Conservation (phyloP, 23 red algal genomes). For the Gracilaria gracilis region DNA sequence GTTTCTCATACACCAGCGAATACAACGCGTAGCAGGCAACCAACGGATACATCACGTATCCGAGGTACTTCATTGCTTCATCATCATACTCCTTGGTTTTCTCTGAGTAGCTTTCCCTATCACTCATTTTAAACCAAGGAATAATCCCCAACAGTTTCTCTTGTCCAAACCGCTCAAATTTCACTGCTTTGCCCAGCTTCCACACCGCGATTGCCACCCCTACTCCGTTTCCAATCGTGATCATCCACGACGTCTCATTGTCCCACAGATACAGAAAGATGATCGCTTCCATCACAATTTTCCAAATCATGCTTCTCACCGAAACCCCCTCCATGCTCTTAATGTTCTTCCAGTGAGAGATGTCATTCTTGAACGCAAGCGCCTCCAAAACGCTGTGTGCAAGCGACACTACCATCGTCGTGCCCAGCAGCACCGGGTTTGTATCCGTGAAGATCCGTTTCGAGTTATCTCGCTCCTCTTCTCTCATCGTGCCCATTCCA, state of each 20-base stretch:
- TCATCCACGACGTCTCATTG: constrained; percentile 96
- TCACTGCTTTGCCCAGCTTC: constrained; percentile 93
- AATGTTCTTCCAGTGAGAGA: constrained; percentile 88
- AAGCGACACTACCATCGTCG: constrained; percentile 82
- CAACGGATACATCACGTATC: constrained; percentile 76
- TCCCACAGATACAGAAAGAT: constrained; percentile 92
- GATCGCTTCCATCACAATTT: constrained; percentile 92
- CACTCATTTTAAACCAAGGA: constrained; percentile 80
- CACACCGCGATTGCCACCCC: constrained; percentile 81
- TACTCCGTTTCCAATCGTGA: constrained; percentile 74
- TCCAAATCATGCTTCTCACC: constrained; percentile 93
- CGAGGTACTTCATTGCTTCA: constrained; percentile 85
- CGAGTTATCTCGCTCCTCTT: constrained; percentile 75
- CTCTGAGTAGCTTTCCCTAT: constrained; percentile 76
- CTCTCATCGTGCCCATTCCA: constrained; percentile 50
- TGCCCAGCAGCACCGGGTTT: constrained; percentile 82
- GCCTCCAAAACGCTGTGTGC: constrained; percentile 85
- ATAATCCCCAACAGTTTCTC: constrained; percentile 73
- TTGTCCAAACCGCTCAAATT: constrained; percentile 83
- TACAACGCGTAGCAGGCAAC: constrained; percentile 82
- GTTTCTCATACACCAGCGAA: constrained; percentile 85
- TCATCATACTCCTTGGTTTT: constrained; percentile 95
- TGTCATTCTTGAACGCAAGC: constrained; percentile 95
- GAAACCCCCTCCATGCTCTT: constrained; percentile 91
- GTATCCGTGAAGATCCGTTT: constrained; percentile 92